Base-by-base conservation (phyloP, 2,329 filamentous ascomycete species). In the Amesomyces nigricolor region DNA sequence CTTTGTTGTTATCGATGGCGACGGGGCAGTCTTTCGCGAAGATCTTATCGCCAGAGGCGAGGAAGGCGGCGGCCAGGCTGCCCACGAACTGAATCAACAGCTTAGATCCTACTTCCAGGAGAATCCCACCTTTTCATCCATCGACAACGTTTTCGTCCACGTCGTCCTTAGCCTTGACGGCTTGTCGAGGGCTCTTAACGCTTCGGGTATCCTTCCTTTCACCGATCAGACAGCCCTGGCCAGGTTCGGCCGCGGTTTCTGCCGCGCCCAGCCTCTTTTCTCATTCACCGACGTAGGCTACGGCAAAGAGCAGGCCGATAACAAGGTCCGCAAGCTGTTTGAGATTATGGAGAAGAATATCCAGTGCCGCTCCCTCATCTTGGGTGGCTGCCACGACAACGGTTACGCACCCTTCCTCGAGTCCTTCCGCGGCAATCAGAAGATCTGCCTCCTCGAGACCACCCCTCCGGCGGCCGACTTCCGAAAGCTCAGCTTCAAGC, bases 1-100 rank as follows among this genome's bases (percentile, higher is more conserved):
- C 9, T 68, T 66, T 38, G 65, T 67, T 26, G 64, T 71, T 43
- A 65, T 72, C 17, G 70, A 72, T 26, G 70, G 70, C 14, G 70
- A 71, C 32, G 70, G 70, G 2, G 68, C 68, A 11, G 57, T 70
- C 16, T 72, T 72, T 44, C 62, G 63, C 17, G 68, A 71, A 11
- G 64, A 67, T 4, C 61, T 69, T 30, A 65, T 71, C 22, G 61
- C 58, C 19, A 58, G 53, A 7, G 68, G 69, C 13, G 65, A 67
- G 11, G 65, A 70, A 9, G 70, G 70, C 26, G 70, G 70, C 44
- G 60, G 62, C 8, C 58, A 65, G 10, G 70, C 69, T 13, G 70
- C 68, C 4, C 65, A 69, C 29, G 50, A 57, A 38, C 56, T 64
- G n/a, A 53, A 63, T 37, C 48, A 40, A 13, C 40, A 56, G 13